A percentile compares a stretch with the other conserved stretches of the same genome.
These are phyloP conservation scores for Globisporangium mamillatum DNA, from an alignment of 352 stramenopile species.

Conservation along the genomic window DNA sequence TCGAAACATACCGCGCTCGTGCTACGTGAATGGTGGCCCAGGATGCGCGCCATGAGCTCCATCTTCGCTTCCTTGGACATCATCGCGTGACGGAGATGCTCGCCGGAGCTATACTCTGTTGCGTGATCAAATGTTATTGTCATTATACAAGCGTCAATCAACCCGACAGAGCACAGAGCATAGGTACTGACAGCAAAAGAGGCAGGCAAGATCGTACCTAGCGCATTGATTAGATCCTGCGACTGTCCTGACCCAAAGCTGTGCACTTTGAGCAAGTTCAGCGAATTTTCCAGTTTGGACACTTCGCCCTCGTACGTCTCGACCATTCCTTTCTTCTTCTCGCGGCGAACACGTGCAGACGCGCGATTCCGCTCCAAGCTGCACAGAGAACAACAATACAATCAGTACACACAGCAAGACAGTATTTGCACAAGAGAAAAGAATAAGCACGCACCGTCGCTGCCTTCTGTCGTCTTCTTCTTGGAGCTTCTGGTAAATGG, in stretches of 20 bases:
- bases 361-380: constrained; percentile 77
- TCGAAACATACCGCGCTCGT: constrained; percentile 49
- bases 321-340: constrained; percentile 89
- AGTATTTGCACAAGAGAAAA: not conserved
- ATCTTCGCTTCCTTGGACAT: constrained; percentile 88
- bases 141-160: no score
- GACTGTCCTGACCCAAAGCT: constrained; percentile 68
- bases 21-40: constrained; percentile 74
- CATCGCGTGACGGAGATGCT: constrained; percentile 73
- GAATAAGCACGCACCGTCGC: constrained; percentile 27
- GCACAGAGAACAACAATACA: not conserved
- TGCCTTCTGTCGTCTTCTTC: constrained; percentile 83
- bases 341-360: constrained; percentile 72
- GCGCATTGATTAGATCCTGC: constrained; percentile 61
- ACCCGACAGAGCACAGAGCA: not conserved
- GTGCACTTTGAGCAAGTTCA: constrained; percentile 78
- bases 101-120: constrained; percentile 70
- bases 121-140: no score
- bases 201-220: constrained; percentile 36
- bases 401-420: not conserved
- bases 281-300: constrained; percentile 82
- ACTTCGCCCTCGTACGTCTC: constrained; percentile 86
- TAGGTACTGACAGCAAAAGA: not conserved
- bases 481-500: constrained; percentile 87
- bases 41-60: constrained; percentile 73